A percentile compares a stretch with the other conserved stretches of the same genome.
Evolutionary conservation across 257 asterid species (phyloP).

Genomic region (Parsonsia alboflavescens): DNA sequence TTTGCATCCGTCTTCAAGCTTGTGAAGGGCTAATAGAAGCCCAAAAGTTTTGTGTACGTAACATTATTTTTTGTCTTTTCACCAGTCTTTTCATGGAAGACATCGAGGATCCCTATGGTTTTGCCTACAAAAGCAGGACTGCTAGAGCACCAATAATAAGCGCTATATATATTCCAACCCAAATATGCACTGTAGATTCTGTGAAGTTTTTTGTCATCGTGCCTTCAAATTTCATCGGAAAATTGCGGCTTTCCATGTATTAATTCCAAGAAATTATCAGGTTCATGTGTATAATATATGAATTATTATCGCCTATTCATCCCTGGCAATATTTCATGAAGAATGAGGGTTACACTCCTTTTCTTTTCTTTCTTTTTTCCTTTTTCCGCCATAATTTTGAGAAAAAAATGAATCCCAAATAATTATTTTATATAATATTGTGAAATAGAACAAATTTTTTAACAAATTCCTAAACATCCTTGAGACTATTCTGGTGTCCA

Average conservation of each 20-base stretch:
- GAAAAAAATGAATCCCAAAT: too few species aligned
- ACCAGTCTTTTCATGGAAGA: slow-evolving; percentile 9
- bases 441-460: too few species aligned
- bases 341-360: too few species aligned
- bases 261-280: too few species aligned
- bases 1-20: slow-evolving; percentile 20
- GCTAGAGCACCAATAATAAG: slow-evolving; percentile 8
- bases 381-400: too few species aligned
- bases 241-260: neutral
- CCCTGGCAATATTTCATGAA: too few species aligned
- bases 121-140: neutral
- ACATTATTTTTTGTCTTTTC: neutral
- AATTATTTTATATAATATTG: too few species aligned
- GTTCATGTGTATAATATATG: too few species aligned
- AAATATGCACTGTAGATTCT: slow-evolving; percentile 14
- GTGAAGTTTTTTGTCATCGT: slow-evolving; percentile 2
- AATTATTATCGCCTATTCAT: too few species aligned
- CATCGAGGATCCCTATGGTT: slow-evolving; percentile 7
- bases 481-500: too few species aligned
- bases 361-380: too few species aligned
- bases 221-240: neutral
- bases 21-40: slow-evolving; percentile 2
- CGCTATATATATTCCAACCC: neutral
- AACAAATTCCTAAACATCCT: too few species aligned
- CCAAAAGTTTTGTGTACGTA: neutral